Base-by-base conservation (phyloP, 257 asterid species). In the Osmanthus fragrans region DNA sequence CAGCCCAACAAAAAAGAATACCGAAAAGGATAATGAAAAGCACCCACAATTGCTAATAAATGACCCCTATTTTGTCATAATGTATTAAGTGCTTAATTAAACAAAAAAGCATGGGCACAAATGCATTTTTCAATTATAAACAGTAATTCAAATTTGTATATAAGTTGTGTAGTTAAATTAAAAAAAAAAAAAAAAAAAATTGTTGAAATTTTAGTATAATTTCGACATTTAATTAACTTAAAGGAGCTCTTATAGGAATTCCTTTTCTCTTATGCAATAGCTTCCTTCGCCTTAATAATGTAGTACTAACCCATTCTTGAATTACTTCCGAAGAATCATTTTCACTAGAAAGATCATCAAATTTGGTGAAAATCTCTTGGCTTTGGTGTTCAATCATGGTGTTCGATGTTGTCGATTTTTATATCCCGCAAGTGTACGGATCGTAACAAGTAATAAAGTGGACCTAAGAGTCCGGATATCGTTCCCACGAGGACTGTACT, bases 201-300 rank as follows among this genome's bases (percentile, higher is more conserved):
- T 29, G 40, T 40, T 45, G 77, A 54, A 33, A 12, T 37, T 47
- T 15, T 16, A 2, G 2, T 15, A 29, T 12, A 15, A 60, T 29
- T 58, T 13, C 15, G 88, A 63, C 64, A 40, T 40, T 9, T 10
- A 40, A 40, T 40, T 10, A 40, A 40, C 47, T 73, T 49, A 90
- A 56, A 3, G 97, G 95, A 79, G 97, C 87, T 82, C 97, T 89
- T 15, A 80, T 80, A 45, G 94, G 97, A 1, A 80, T 71, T 64
- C 94, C 83, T 85, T 89, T 89, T 81, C 94, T 89, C 83, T 88
- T 89, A 78, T 70, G 89, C 82, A 84, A 39, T 63, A 45, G 76
- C 83, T 80, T 88, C 77, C 79, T 88, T 4, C 88, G 91, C 81
- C 79, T 85, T 51, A 88, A 73, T 16, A 74, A 42, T 60, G 29